A percentile compares a stretch with the other conserved stretches of the same genome.
phyloP scores from a whole-genome alignment of 306 rosid species.

The Cicer judaicum region DNA sequence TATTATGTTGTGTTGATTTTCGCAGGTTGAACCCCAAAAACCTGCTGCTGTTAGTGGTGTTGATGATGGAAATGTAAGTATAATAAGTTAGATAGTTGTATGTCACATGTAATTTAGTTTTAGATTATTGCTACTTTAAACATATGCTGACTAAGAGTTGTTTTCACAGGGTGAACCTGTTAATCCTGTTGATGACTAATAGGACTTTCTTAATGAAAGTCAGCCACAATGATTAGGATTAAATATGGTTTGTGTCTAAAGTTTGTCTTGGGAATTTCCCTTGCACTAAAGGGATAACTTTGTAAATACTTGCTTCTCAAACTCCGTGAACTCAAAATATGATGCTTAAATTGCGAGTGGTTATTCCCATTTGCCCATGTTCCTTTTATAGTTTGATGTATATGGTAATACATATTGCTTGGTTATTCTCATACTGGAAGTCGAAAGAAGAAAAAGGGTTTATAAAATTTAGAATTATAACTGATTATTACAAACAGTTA shows the following conservation, averaged over 20 bases:
- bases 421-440: background rate
- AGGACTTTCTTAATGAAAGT: slow-evolving; percentile 21
- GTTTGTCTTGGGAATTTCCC: slow-evolving; percentile 24
- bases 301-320: slow-evolving; percentile 37
- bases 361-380: background rate
- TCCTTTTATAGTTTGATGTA: background rate
- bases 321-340: slow-evolving; percentile 6
- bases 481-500: too few relatives aligned
- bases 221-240: slow-evolving; percentile 1
- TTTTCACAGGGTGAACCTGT: slow-evolving; percentile 48
- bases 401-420: background rate
- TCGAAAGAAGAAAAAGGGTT: too few relatives aligned
- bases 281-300: slow-evolving; percentile 22
- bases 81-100: background rate
- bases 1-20: slow-evolving; percentile 35
- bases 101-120: slow-evolving; percentile 3
- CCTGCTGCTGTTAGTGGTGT: slow-evolving; percentile 23
- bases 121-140: slow-evolving; percentile 21
- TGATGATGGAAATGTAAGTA: slow-evolving; percentile 38
- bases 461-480: too few relatives aligned
- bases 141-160: slow-evolving; percentile 9
- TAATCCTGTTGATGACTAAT: slow-evolving; percentile 33
- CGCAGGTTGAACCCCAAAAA: slow-evolving; percentile 43
- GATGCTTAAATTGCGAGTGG: slow-evolving; percentile 33
- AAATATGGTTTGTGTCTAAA: slow-evolving; percentile 22